Evolutionary conservation across 2,329 filamentous ascomycete species (phyloP).

Genomic region (Scedosporium minutisporum): DNA sequence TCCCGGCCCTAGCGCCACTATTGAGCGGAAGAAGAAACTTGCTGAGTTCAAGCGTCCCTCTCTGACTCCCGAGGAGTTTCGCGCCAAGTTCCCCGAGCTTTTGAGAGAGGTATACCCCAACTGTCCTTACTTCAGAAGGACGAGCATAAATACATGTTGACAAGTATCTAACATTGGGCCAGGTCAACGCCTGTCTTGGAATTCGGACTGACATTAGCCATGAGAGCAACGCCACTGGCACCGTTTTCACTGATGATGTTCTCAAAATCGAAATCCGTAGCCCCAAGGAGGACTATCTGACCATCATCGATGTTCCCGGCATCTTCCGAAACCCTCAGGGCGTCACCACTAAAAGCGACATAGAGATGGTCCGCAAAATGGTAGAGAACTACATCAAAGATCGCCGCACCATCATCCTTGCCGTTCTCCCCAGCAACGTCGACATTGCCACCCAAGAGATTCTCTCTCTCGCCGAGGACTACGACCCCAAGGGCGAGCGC

Average conservation of each 20-base stretch:
- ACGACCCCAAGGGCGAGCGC: conserved; percentile 24
- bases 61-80: conserved; percentile 14
- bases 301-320: conserved; percentile 13
- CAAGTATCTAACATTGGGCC: not conserved
- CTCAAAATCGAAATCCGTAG: conserved; percentile 14
- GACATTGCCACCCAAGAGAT: conserved; percentile 37
- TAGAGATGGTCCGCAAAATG: conserved; percentile 7
- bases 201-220: conserved; percentile 20
- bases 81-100: conserved; percentile 23
- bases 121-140: not conserved
- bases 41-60: not conserved
- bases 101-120: conserved; percentile 15
- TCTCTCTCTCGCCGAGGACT: conserved; percentile 25
- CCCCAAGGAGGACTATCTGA: conserved; percentile 13
- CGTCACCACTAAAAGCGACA: conserved; percentile 10
- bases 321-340: conserved; percentile 12
- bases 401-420: conserved; percentile 36
- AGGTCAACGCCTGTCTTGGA: conserved; percentile 35
- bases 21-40: conserved; percentile 9
- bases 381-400: conserved; percentile 32
- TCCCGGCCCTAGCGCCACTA: conserved; percentile 15
- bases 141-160: not conserved
- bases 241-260: conserved; percentile 16
- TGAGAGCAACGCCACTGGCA: not conserved
- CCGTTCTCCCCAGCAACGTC: conserved; percentile 30